phyloP scores from a whole-genome alignment of 177 flowering plant genomes.

The Vitis hybrid region DNA sequence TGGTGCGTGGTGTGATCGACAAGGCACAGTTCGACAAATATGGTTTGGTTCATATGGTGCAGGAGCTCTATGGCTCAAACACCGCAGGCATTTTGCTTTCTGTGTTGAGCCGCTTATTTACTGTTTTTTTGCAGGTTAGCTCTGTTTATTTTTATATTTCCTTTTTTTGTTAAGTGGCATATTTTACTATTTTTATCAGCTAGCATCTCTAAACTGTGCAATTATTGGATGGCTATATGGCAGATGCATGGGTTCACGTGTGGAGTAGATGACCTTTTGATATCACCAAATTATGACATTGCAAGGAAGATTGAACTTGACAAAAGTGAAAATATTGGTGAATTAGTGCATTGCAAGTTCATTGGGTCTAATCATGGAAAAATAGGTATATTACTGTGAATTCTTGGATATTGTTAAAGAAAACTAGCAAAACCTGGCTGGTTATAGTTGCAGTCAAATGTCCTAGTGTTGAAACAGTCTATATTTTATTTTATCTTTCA shows the following conservation, averaged over 20 bases:
- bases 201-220: not conserved
- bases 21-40: slow-evolving; percentile 93
- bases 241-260: slow-evolving; percentile 97
- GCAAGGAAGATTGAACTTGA: slow-evolving; percentile 52
- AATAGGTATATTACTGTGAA: slow-evolving; percentile 43
- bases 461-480: not conserved
- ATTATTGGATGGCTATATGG: slow-evolving; percentile 13
- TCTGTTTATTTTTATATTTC: not conserved
- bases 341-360: slow-evolving; percentile 51
- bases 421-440: not conserved
- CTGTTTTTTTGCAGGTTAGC: slow-evolving; percentile 74
- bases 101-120: slow-evolving; percentile 81
- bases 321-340: slow-evolving; percentile 53
- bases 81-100: slow-evolving; percentile 85
- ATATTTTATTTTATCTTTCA: too few relatives aligned
- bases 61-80: slow-evolving; percentile 85
- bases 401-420: not conserved
- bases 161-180: not conserved
- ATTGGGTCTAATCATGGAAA: slow-evolving; percentile 37
- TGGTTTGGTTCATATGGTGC: slow-evolving; percentile 90
- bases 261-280: slow-evolving; percentile 89
- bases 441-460: not conserved
- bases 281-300: slow-evolving; percentile 37
- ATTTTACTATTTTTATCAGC: slow-evolving; percentile 1
- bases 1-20: slow-evolving; percentile 92